Conservation (phyloP, 73 alveolate genomes). For the Urostyla sp. region DNA sequence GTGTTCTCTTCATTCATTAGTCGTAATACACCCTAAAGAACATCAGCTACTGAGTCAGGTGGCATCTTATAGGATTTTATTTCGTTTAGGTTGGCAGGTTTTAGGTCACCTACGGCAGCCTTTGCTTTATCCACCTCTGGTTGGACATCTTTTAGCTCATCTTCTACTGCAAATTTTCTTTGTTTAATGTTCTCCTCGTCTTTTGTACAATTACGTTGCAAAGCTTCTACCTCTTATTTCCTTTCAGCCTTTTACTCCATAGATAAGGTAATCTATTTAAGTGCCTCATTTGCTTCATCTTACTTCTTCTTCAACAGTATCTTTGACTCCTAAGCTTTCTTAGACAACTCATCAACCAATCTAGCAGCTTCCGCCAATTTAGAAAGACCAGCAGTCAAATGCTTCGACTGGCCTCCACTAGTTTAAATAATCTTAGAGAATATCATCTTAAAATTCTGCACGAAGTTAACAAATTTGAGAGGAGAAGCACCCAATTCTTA, state of each 20-base stretch:
- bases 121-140: slow-evolving; percentile 95
- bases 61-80: slow-evolving; percentile 93
- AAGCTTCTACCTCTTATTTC: slow-evolving; percentile 80
- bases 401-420: slow-evolving; percentile 95
- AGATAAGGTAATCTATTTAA: slow-evolving; percentile 94
- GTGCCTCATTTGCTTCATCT: slow-evolving; percentile 96
- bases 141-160: slow-evolving; percentile 87
- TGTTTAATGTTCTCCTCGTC: slow-evolving; percentile 78
- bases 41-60: slow-evolving; percentile 97
- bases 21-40: slow-evolving; percentile 92
- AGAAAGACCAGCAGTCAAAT: slow-evolving; percentile 95
- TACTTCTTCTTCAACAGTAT: slow-evolving; percentile 86
- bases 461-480: slow-evolving; percentile 73
- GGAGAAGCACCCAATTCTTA: slow-evolving; percentile 74
- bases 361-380: slow-evolving; percentile 98
- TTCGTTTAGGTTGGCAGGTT: slow-evolving; percentile 89
- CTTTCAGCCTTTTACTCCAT: slow-evolving; percentile 93
- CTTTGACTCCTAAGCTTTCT: slow-evolving; percentile 92
- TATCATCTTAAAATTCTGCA: slow-evolving; percentile 65
- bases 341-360: slow-evolving; percentile 90
- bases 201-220: slow-evolving; percentile 71
- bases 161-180: slow-evolving; percentile 76
- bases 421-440: slow-evolving; percentile 84
- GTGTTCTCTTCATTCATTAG: slow-evolving; percentile 92
- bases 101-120: slow-evolving; percentile 91